Base-by-base conservation (phyloP, 2,329 filamentous ascomycete species). In the Cladosporium austrohemisphaericum region DNA sequence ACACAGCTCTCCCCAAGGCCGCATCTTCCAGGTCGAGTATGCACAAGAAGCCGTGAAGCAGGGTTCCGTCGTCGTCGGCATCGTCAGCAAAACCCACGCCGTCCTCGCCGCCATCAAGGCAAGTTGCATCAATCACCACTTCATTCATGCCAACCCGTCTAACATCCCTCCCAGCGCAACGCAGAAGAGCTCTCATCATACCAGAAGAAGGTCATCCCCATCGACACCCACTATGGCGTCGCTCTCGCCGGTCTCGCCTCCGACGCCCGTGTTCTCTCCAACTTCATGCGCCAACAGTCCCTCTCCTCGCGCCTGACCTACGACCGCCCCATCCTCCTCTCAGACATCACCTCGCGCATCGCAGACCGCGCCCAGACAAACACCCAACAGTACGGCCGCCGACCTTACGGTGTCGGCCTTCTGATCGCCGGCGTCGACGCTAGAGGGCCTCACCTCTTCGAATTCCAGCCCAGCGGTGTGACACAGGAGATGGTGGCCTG, bases 271-370 rank as follows among this genome's bases (percentile, higher is more conserved):
- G 93, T 98, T 62, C 90, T 98, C 62, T 96, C 91, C 78, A 98
- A 98, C 82, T 98, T 96, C 78, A 97, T 98, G 92, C 97, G 96
- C 78, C 90, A 95, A 75, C 93, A 97, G 76, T 95, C 89, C 56
- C 88, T 98, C 65, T 87, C 88, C 65, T 92, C 93, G 64, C 90
- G 92, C 70, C 85, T 98, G 63, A 95, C 90, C 51, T 97, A 95
- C 76, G 92, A 88, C 73, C 91, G 93, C 59, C 84, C 91, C 59
- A 93, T 98, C 68, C 88, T 90, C 25, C 77, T 97, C 67, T 85
- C 89, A 65, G 86, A 87, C 55, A 88, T 97, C 62, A 91, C 95
- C 60, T 80, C 84, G 57, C 86, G 92, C 72, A 96, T 98, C 66
- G 92, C 88, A 62, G 90, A 95, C 70, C 93, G 95, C 72, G 93